phyloP scores from a whole-genome alignment of 75 land plant species.

The Selaginella moellendorffii region DNA sequence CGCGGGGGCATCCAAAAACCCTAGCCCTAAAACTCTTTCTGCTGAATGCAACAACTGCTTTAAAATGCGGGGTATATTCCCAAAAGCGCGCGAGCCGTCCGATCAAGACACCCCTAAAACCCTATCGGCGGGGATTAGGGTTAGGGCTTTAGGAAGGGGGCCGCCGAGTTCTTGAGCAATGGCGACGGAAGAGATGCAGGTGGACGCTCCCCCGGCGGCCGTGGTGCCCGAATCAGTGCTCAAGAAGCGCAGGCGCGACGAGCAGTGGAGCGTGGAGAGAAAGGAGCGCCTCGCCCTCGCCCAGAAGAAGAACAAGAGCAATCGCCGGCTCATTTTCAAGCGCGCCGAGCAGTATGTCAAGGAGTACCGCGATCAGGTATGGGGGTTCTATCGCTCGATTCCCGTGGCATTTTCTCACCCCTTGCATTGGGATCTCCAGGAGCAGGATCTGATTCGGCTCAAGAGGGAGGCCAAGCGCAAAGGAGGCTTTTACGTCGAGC shows the following conservation, averaged over 20 bases:
- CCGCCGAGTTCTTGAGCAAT: too few species aligned
- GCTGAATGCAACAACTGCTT: too few species aligned
- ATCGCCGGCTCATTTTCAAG: constrained; percentile 42
- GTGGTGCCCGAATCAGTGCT: constrained; percentile 54
- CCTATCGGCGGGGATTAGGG: too few species aligned
- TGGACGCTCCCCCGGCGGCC: constrained; percentile 7
- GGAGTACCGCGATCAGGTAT: constrained; percentile 55
- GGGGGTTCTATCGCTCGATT: constrained; percentile 6
- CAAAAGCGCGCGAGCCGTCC: too few species aligned
- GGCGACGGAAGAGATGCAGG: too few species aligned
- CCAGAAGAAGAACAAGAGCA: constrained; percentile 32
- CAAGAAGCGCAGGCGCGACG: constrained; percentile 59
- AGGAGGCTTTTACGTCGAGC: constrained; percentile 72
- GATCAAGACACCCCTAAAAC: too few species aligned
- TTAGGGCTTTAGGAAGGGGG: neutral
- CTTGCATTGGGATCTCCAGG: constrained; percentile 21
- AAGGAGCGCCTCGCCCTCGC: constrained; percentile 19
- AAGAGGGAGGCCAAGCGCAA: constrained; percentile 54
- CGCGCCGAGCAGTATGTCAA: constrained; percentile 44
- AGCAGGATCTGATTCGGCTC: constrained; percentile 42
- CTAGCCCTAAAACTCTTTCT: too few species aligned
- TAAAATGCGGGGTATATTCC: too few species aligned
- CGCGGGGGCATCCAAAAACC: too few species aligned
- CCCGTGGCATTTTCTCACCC: neutral
- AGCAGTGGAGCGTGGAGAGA: constrained; percentile 47